phyloP scores from a whole-genome alignment of 2,329 filamentous ascomycete genomes.

The Arthrinium phaeospermum region DNA sequence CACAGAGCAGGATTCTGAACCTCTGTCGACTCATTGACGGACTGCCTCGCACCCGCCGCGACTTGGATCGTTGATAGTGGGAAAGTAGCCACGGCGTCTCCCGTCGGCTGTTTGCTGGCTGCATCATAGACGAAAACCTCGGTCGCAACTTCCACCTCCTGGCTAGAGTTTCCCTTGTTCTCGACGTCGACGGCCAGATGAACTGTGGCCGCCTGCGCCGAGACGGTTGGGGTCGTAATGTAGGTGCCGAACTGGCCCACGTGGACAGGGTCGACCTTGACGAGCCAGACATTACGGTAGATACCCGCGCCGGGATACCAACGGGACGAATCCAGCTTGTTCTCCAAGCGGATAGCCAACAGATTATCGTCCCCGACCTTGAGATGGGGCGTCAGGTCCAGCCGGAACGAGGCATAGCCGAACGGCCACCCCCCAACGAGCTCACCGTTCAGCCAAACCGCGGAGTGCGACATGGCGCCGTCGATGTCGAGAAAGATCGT shows the following conservation, averaged over 20 bases:
- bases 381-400: conserved; percentile 53
- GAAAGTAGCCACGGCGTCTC: conserved; percentile 43
- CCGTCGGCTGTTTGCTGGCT: conserved; percentile 33
- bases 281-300: conserved; percentile 61
- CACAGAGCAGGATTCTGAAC: conserved; percentile 50
- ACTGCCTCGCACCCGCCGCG: conserved; percentile 37
- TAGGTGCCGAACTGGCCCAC: conserved; percentile 57
- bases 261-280: conserved; percentile 51
- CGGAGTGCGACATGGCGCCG: conserved; percentile 57
- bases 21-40: conserved; percentile 41
- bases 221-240: conserved; percentile 52
- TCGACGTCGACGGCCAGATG: conserved; percentile 52
- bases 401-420: conserved; percentile 55
- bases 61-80: conserved; percentile 35
- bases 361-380: conserved; percentile 44
- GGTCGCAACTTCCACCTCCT: conserved; percentile 46
- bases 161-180: conserved; percentile 44
- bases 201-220: conserved; percentile 49
- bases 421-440: conserved; percentile 59
- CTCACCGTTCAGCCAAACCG: conserved; percentile 57
- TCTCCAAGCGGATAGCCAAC: conserved; percentile 58
- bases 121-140: conserved; percentile 46
- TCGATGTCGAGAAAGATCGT: conserved; percentile 43
- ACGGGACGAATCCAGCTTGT: conserved; percentile 52
- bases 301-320: conserved; percentile 62